Evolutionary conservation across 2,329 filamentous ascomycete genomes (phyloP), one percentile per base, ranked within the genome.

Genomic region (Seiridium unicorne): DNA sequence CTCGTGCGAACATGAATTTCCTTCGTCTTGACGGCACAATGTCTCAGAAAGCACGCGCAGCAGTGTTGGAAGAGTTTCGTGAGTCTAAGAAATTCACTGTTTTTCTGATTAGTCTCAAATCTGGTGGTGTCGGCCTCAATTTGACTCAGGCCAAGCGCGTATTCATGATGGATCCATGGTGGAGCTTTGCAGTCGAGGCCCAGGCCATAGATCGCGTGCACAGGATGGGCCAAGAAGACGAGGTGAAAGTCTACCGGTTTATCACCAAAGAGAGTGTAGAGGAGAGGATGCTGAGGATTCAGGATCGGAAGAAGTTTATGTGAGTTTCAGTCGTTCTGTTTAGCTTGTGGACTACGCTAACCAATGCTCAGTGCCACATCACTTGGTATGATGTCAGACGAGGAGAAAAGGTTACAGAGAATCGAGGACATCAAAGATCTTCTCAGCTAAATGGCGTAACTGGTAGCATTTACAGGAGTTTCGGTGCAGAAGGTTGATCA

Each of bases 121-220:
- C 96, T 0, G 95, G 96, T 4, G 96, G 95, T 32, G 95, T 99
- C 0, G 95, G 95, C 0, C 81, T 99, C 48, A 99, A 99, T 71
- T 76, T 99, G 62, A 98, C 94, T 0, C 89, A 88, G 65, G 95
- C 95, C 5, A 92, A 89, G 64, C 82, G 91, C 58, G 96, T 99
- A 4, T 99, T 90, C 78, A 96, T 99, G 91, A 98, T 99, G 95
- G 95, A 99, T 74, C 95, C 95, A 0, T 99, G 95, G 95, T 99
- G 95, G 95, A 96, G 91, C 71, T 99, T 94, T 75, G 93, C 95
- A 0, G 89, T 98, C 10, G 95, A 99, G 76, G 92, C 93, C 4
- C 95, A 99, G 76, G 95, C 95, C 7, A 98, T 99, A 70, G 95
- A 99, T 77, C 91, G 95, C 1, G 93, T 99, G 40, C 95, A 99